A percentile compares a stretch with the other conserved stretches of the same genome.
Conservation (phyloP, 2,329 filamentous ascomycete species). For the Phoma herbarum region DNA sequence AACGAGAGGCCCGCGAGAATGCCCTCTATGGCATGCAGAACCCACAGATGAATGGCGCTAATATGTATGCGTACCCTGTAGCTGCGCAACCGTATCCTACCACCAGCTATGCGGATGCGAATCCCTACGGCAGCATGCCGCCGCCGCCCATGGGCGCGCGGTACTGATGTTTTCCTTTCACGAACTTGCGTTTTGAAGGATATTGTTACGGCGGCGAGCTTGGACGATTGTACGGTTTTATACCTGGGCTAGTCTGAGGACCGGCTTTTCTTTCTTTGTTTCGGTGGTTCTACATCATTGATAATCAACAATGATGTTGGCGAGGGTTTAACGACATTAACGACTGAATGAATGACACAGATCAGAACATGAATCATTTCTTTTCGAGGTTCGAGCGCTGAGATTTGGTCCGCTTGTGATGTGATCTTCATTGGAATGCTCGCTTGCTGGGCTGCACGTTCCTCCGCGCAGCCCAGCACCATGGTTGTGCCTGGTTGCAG, state of each 20-base stretch:
- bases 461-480: background rate
- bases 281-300: background rate
- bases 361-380: background rate
- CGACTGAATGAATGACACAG: conserved; percentile 11
- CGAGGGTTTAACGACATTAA: conserved; percentile 5
- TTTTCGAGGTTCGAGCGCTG: background rate
- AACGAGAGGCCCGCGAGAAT: conserved; percentile 57
- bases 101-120: conserved; percentile 55
- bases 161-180: conserved; percentile 32
- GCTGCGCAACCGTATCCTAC: conserved; percentile 48
- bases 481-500: background rate
- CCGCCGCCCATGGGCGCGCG: conserved; percentile 52
- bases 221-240: conserved; percentile 10
- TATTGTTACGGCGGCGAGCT: background rate
- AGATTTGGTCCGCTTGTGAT: background rate
- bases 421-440: background rate
- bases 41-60: conserved; percentile 39
- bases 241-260: conserved; percentile 15
- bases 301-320: background rate
- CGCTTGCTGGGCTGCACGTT: background rate
- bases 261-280: conserved; percentile 10
- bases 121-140: conserved; percentile 55
- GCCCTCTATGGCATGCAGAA: conserved; percentile 49
- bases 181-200: background rate
- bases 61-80: conserved; percentile 52